These are phyloP conservation scores for Malus fusca DNA, from an alignment of 306 rosid species.

Conservation along the genomic window DNA sequence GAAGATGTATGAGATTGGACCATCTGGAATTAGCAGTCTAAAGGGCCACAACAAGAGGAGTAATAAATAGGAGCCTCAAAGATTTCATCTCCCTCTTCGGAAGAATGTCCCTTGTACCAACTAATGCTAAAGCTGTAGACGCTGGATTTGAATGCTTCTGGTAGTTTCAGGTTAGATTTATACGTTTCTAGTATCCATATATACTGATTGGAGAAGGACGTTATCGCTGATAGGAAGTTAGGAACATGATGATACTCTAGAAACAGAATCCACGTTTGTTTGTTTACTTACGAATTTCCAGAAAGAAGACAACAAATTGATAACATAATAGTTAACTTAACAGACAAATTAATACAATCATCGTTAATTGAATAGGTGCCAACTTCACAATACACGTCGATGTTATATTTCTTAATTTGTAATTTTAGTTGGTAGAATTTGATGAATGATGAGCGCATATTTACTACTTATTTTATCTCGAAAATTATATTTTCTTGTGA, in stretches of 20 bases:
- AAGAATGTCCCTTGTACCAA: conserved; percentile 34
- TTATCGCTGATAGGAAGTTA: not conserved
- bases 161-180: conserved; percentile 15
- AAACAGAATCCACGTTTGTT: not conserved
- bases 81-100: conserved; percentile 36
- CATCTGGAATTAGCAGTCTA: conserved; percentile 34
- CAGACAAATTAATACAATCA: no score
- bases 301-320: not conserved
- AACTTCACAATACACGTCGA: no score
- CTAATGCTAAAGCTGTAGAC: conserved; percentile 41
- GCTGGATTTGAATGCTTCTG: conserved; percentile 46
- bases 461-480: no score
- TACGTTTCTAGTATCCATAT: not conserved
- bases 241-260: not conserved
- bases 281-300: not conserved
- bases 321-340: no score
- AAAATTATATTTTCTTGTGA: no score
- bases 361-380: no score
- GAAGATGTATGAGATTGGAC: conserved; percentile 42
- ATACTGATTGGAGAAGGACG: not conserved
- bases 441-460: no score
- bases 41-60: conserved; percentile 31
- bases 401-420: no score
- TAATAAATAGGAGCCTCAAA: conserved; percentile 32
- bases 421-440: no score